Conservation (phyloP, 2,329 filamentous ascomycete species). For the Didymella sp. region DNA sequence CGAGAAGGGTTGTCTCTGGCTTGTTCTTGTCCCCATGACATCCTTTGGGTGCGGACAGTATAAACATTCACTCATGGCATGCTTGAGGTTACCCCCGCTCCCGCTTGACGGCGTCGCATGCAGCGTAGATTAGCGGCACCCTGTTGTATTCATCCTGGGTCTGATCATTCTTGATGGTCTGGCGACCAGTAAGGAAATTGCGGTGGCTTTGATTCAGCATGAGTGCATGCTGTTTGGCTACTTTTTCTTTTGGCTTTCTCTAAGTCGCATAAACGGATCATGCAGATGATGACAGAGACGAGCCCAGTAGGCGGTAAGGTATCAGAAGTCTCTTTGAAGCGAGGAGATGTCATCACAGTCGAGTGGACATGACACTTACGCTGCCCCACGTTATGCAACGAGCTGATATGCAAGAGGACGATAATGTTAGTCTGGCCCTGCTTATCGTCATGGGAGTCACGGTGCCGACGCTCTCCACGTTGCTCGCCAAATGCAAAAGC, state of each 20-base stretch:
- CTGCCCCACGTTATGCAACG: not conserved
- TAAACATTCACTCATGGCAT: constrained; percentile 23
- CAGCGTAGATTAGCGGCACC: constrained; percentile 35
- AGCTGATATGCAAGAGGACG: constrained; percentile 25
- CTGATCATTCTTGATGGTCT: constrained; percentile 33
- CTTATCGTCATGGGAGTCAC: constrained; percentile 25
- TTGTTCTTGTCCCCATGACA: not conserved
- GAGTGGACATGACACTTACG: constrained; percentile 9
- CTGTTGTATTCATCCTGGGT: constrained; percentile 37
- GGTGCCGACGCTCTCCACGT: constrained; percentile 29
- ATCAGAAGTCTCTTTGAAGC: not conserved
- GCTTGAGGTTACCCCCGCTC: constrained; percentile 40
- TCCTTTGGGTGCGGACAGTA: not conserved
- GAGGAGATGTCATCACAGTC: not conserved
- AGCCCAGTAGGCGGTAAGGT: not conserved
- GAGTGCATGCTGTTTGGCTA: not conserved
- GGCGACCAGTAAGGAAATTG: constrained; percentile 2
- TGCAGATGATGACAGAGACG: not conserved
- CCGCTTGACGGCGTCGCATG: constrained; percentile 38
- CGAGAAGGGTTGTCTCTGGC: not conserved
- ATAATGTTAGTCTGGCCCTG: constrained; percentile 19
- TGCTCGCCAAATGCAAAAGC: constrained; percentile 20
- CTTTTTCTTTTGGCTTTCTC: not conserved
- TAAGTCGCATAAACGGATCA: not conserved
- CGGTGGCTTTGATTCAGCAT: not conserved